These are phyloP conservation scores for Fusarium buharicum DNA, from an alignment of 2,329 filamentous ascomycete genomes.

Conservation along the genomic window DNA sequence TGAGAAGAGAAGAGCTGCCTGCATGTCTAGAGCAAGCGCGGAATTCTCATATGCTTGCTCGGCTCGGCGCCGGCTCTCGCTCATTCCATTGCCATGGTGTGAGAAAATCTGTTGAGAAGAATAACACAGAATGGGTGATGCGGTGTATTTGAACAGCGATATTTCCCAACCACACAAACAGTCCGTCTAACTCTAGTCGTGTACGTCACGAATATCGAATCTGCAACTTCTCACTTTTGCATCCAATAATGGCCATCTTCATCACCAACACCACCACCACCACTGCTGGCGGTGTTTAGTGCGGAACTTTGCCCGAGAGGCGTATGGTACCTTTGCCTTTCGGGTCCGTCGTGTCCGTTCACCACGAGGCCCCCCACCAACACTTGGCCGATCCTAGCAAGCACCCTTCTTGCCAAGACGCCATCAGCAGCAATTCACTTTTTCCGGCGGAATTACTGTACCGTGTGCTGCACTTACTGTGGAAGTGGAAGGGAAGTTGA, in stretches of 20 bases:
- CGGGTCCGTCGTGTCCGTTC: constrained; percentile 36
- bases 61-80: constrained; percentile 6
- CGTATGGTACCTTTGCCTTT: constrained; percentile 27
- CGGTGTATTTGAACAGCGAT: constrained; percentile 24
- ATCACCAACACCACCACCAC: constrained; percentile 23
- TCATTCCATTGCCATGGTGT: constrained; percentile 33
- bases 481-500: constrained; percentile 26
- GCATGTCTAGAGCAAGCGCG: constrained; percentile 3
- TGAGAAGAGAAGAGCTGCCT: constrained; percentile 9
- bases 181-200: constrained; percentile 9
- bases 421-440: constrained; percentile 19
- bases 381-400: constrained; percentile 31
- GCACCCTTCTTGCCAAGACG: constrained; percentile 34
- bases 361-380: constrained; percentile 42
- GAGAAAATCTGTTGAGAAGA: constrained; percentile 31
- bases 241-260: constrained; percentile 12
- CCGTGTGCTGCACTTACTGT: constrained; percentile 25
- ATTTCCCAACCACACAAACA: constrained; percentile 28
- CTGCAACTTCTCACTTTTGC: constrained; percentile 11
- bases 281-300: constrained; percentile 28
- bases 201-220: constrained; percentile 36
- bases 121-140: constrained; percentile 27
- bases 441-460: constrained; percentile 16
- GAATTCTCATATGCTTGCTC: constrained; percentile 36
- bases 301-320: constrained; percentile 42